Conservation (phyloP, 805 yeast species). For the Deakozyma indianensis region DNA sequence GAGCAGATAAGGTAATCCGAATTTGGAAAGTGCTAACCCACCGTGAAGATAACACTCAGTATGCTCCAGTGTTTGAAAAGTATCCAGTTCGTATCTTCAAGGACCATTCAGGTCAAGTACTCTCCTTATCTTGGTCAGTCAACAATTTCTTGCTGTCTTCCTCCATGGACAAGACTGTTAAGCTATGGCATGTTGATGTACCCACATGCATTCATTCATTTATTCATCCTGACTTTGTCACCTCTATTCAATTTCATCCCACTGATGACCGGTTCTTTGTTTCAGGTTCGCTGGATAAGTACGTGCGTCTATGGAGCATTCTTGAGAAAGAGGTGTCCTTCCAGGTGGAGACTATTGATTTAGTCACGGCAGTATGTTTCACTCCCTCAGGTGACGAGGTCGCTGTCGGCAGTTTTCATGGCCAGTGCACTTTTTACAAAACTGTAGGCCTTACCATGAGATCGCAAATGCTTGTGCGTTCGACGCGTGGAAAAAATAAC, state of each 20-base stretch:
- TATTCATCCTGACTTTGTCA: slow-evolving; percentile 67
- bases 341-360: slow-evolving; percentile 43
- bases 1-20: slow-evolving; percentile 52
- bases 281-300: slow-evolving; percentile 68
- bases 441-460: slow-evolving; percentile 49
- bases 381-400: slow-evolving; percentile 49
- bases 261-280: slow-evolving; percentile 75
- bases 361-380: slow-evolving; percentile 63
- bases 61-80: slow-evolving; percentile 44
- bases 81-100: slow-evolving; percentile 42
- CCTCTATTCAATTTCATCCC: slow-evolving; percentile 69
- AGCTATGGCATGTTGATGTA: slow-evolving; percentile 74
- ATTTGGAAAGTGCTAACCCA: slow-evolving; percentile 74
- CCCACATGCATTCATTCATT: slow-evolving; percentile 47
- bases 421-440: slow-evolving; percentile 45
- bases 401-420: slow-evolving; percentile 67
- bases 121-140: slow-evolving; percentile 79
- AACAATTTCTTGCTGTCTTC: slow-evolving; percentile 69
- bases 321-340: slow-evolving; percentile 54
- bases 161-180: slow-evolving; percentile 73
- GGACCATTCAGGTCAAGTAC: slow-evolving; percentile 58
- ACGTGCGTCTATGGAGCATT: slow-evolving; percentile 71
- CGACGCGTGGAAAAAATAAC: slow-evolving; percentile 17
- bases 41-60: slow-evolving; percentile 33
- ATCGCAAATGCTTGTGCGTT: slow-evolving; percentile 28